Evolutionary conservation across 257 asterid genomes (phyloP).

Genomic region (Gentiana macrophylla): DNA sequence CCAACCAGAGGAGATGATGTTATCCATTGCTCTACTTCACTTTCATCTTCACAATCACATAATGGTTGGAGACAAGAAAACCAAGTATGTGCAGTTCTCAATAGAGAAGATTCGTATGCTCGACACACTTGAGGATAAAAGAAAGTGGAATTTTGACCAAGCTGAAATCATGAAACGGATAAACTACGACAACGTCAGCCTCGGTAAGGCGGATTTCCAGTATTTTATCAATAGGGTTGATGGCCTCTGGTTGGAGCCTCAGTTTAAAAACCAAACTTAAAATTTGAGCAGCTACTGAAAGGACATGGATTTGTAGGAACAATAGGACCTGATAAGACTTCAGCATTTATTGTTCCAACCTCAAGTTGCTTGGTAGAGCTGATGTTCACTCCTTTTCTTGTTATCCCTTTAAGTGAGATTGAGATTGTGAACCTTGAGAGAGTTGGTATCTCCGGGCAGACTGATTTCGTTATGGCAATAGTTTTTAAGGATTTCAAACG

Average conservation of each 20-base stretch:
- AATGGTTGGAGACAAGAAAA: too few species aligned
- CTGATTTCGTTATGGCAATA: conserved; percentile 16
- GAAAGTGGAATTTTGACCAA: conserved; percentile 18
- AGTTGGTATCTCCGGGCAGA: conserved; percentile 19
- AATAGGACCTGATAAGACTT: conserved; percentile 14
- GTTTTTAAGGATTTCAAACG: too few species aligned
- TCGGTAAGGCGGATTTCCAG: conserved; percentile 17
- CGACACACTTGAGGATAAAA: conserved; percentile 15
- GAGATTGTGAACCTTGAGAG: conserved; percentile 10
- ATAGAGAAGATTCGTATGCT: conserved; percentile 20
- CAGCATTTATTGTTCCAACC: conserved; percentile 5
- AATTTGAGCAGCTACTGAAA: conserved; percentile 20
- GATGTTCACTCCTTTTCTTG: too few species aligned
- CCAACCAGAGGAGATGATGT: conserved; percentile 23
- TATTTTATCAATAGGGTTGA: conserved; percentile 16
- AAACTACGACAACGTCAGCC: conserved; percentile 15
- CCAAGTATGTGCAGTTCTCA: conserved; percentile 5
- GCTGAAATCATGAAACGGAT: conserved; percentile 20
- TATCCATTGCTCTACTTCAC: conserved; percentile 3
- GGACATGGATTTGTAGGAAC: conserved; percentile 21
- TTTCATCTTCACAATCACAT: too few species aligned
- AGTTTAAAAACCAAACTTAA: conserved; percentile 16
- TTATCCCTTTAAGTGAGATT: too few species aligned
- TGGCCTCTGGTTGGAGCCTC: conserved; percentile 18
- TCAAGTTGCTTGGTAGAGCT: too few species aligned